Conservation (phyloP, 768 basidiomycete genomes). For the Pleurotus eryngii region DNA sequence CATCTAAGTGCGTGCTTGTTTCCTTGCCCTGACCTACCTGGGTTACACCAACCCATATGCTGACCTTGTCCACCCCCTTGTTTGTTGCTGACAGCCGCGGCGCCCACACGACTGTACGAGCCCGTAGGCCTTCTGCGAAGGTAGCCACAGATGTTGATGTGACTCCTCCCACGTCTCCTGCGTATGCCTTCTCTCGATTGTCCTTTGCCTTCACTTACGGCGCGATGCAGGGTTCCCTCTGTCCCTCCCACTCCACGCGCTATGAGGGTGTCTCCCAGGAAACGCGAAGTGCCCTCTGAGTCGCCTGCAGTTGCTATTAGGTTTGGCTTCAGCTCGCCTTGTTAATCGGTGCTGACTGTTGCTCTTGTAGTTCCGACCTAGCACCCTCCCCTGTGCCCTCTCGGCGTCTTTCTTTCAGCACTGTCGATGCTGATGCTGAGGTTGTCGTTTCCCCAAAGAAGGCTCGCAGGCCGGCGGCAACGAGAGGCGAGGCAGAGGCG, state of each 20-base stretch:
- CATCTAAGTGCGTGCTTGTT: background rate
- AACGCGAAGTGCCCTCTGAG: background rate
- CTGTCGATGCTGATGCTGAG: too few relatives aligned
- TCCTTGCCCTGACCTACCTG: background rate
- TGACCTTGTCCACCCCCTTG: background rate
- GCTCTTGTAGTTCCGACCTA: background rate
- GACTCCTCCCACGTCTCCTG: background rate
- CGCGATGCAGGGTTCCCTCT: background rate
- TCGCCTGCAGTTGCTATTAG: background rate
- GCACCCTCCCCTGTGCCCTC: too few relatives aligned
- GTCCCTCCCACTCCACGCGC: background rate
- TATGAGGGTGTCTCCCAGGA: background rate
- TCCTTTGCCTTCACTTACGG: background rate
- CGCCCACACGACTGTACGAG: background rate
- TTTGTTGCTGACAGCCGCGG: background rate
- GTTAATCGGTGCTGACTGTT: background rate
- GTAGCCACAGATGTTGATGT: background rate
- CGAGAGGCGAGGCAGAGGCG: too few relatives aligned
- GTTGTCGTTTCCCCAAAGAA: too few relatives aligned
- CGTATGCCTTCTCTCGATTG: background rate
- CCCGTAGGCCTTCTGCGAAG: background rate
- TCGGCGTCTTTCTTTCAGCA: too few relatives aligned
- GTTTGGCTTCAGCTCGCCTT: background rate
- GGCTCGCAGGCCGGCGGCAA: too few relatives aligned
- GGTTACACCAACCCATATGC: background rate